Conservation (phyloP, 2,329 filamentous ascomycete genomes). For the Metarhizium album region DNA sequence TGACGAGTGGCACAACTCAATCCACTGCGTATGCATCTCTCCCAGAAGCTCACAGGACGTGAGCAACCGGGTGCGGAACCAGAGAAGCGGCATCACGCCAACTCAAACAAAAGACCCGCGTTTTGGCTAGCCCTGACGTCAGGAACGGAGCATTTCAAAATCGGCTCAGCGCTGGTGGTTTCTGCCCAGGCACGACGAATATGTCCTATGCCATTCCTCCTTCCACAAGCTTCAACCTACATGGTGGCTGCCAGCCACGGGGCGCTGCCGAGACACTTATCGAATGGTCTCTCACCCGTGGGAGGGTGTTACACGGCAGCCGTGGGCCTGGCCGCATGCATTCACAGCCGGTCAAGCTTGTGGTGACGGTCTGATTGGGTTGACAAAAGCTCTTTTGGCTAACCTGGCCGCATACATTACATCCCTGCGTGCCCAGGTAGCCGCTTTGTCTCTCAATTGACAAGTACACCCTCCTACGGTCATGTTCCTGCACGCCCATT, state of each 20-base stretch:
- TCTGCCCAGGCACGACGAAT: neutral
- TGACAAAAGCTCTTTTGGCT: neutral
- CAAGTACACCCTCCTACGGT: neutral
- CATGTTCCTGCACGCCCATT: neutral
- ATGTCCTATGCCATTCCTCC: neutral
- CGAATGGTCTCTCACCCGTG: neutral
- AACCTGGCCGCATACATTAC: neutral
- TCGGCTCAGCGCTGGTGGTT: too few species aligned
- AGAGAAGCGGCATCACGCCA: too few species aligned
- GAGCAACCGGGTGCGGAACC: neutral
- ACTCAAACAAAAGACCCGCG: too few species aligned
- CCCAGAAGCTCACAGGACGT: too few species aligned
- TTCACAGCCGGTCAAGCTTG: neutral
- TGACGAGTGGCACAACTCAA: neutral
- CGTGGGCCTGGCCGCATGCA: neutral
- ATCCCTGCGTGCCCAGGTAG: neutral
- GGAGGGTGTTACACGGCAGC: neutral
- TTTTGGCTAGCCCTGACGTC: too few species aligned
- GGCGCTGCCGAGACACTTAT: neutral
- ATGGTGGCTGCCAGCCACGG: neutral
- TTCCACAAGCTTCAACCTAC: neutral
- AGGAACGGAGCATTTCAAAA: too few species aligned
- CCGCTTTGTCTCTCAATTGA: neutral
- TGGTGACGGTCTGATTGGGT: neutral
- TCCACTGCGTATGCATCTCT: too few species aligned